These are phyloP conservation scores for Alisma plantagoaquatica DNA, from an alignment of 106 monocot genomes.

Conservation along the genomic window DNA sequence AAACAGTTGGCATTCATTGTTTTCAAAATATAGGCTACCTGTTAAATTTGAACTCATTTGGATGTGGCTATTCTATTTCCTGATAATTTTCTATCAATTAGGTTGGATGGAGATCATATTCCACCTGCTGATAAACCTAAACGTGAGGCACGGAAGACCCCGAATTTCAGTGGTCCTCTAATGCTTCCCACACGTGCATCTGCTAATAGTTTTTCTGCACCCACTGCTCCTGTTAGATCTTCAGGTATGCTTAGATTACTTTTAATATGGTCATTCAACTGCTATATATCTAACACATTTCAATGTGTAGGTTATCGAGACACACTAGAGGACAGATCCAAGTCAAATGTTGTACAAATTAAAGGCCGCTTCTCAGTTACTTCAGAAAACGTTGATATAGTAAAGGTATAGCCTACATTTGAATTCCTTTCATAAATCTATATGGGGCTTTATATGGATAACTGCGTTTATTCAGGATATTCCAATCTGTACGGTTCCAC, in stretches of 20 bases:
- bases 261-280: neutral
- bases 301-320: slow-evolving; percentile 75
- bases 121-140: slow-evolving; percentile 42
- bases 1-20: no score
- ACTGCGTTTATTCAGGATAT: slow-evolving; percentile 54
- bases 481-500: slow-evolving; percentile 31
- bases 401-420: slow-evolving; percentile 75
- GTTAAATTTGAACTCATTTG: no score
- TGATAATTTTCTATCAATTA: no score
- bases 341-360: slow-evolving; percentile 78
- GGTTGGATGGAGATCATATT: slow-evolving; percentile 44
- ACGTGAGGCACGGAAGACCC: slow-evolving; percentile 40
- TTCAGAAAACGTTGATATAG: slow-evolving; percentile 97
- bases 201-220: slow-evolving; percentile 92
- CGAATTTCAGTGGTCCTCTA: slow-evolving; percentile 89
- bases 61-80: no score
- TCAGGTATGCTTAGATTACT: no score
- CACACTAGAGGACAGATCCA: slow-evolving; percentile 55
- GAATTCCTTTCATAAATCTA: no score
- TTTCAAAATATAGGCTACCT: no score
- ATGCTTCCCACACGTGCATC: slow-evolving; percentile 93
- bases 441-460: no score
- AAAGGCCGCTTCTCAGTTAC: slow-evolving; percentile 97
- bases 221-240: slow-evolving; percentile 41
- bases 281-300: slow-evolving; percentile 3